A percentile compares a stretch with the other conserved stretches of the same genome.
Evolutionary conservation across 176 grass and related monocot genomes (phyloP).

Genomic region (Alloteropsis semialata): DNA sequence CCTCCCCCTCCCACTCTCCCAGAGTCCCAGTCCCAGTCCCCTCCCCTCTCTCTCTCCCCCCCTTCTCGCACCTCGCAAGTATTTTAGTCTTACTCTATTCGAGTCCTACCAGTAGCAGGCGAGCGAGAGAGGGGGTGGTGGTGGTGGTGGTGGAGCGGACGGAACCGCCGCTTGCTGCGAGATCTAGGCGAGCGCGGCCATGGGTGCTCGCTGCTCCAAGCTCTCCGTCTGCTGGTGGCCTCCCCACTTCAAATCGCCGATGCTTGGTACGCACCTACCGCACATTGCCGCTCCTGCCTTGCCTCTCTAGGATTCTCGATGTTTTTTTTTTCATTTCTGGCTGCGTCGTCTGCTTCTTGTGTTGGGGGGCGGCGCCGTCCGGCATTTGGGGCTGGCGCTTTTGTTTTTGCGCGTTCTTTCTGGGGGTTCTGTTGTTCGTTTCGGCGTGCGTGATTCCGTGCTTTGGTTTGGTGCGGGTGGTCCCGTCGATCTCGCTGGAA

Average conservation of each 20-base stretch:
- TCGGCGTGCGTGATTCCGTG: neutral
- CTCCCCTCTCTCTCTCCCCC: neutral
- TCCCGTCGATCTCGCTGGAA: slow-evolving; percentile 28
- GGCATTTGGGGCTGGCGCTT: slow-evolving; percentile 32
- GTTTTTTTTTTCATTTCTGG: neutral
- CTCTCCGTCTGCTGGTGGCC: slow-evolving; percentile 74
- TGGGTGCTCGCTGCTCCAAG: slow-evolving; percentile 83
- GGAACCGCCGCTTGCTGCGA: slow-evolving; percentile 23
- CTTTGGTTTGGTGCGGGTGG: neutral
- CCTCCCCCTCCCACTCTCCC: neutral
- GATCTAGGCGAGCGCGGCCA: slow-evolving; percentile 38
- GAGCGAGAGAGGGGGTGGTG: slow-evolving; percentile 17
- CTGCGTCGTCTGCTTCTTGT: neutral
- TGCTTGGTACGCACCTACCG: slow-evolving; percentile 36
- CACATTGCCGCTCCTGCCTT: slow-evolving; percentile 12
- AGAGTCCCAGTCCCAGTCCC: neutral
- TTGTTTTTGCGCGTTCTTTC: slow-evolving; percentile 20
- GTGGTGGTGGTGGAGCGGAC: slow-evolving; percentile 14
- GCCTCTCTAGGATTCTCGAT: neutral
- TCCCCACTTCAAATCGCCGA: slow-evolving; percentile 62
- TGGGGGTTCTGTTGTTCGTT: slow-evolving; percentile 15
- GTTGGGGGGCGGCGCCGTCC: neutral
- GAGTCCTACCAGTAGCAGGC: slow-evolving; percentile 40
- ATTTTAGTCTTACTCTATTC: slow-evolving; percentile 49
- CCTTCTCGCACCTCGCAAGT: slow-evolving; percentile 7